Base-by-base conservation (phyloP, 495 filamentous ascomycete genomes). In the Clavariopsis aquatica region DNA sequence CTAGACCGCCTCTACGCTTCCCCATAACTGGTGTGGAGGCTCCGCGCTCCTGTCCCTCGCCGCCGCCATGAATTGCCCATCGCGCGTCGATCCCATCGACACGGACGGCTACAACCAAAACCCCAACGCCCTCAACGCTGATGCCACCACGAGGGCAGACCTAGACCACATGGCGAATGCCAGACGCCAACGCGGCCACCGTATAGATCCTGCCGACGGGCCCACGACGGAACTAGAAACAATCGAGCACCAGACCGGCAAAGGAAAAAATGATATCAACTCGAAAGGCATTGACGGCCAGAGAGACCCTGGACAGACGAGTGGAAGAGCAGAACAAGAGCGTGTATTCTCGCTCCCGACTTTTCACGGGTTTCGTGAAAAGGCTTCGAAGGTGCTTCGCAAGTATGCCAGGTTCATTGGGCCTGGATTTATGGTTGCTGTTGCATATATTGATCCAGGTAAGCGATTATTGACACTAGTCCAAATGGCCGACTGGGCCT, bases 371-470 rank as follows among this genome's bases (percentile, higher is more conserved):
- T 46, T 60, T 24, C 52, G 75, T n/a, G 59, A 60, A 46, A 71
- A 70, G 26, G 43, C 78, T 20, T 64, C 71, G 52, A 68, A 47
- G 75, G 52, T 77, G 13, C 20, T 92, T 38, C 47, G 79, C 58
- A 93, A 85, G 31, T 94, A 89, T 69, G 75, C 75, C 59, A 85
- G 85, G 62, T 96, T 96, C 71, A 78, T 96, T 49, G 92, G 92
- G 0, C 92, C 92, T 13, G 92, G 92, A 1, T 92, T 96, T 74
- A 83, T 96, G 76, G 83, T 93, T 58, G 84, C 88, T 17, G 89
- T 92, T 45, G 88, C 89, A 20, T 85, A 88, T 77, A 91, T 93
- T 68, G 89, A 93, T 64, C 89, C 89, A 8, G 89, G 89, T 74
- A 62, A 28, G 67, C 62, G 1, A 3, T 31, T 45, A 12, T 58